phyloP scores from a whole-genome alignment of 257 asterid species.

The Nicotiana tabacum region DNA sequence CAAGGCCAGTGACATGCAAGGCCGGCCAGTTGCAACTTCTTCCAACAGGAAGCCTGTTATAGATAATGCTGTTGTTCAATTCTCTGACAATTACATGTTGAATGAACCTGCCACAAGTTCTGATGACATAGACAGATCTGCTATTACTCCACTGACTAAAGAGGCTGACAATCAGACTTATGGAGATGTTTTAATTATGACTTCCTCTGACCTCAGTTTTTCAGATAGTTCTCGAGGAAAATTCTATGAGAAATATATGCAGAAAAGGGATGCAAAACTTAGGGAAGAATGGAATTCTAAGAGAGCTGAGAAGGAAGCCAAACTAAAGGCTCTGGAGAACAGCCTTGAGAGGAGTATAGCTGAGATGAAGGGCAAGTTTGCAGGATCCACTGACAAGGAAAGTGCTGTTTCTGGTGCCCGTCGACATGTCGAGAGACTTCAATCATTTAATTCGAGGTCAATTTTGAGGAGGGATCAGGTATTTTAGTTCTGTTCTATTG shows the following conservation, averaged over 20 bases:
- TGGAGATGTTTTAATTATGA: conserved; percentile 34
- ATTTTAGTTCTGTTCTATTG: conserved; percentile 25
- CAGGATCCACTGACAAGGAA: conserved; percentile 44
- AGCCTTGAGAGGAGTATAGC: conserved; percentile 71
- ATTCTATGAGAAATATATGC: conserved; percentile 60
- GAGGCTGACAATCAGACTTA: conserved; percentile 32
- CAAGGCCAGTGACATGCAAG: conserved; percentile 36
- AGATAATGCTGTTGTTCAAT: conserved; percentile 30
- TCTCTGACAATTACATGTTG: conserved; percentile 25
- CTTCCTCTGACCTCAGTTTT: conserved; percentile 52
- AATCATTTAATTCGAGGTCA: conserved; percentile 62
- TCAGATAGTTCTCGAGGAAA: conserved; percentile 74
- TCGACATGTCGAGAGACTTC: conserved; percentile 67
- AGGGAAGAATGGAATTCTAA: conserved; percentile 82
- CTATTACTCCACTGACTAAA: conserved; percentile 19
- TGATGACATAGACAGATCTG: conserved; percentile 29
- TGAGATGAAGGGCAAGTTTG: conserved; percentile 68
- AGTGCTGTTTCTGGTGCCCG: conserved; percentile 39
- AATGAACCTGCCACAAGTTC: conserved; percentile 37
- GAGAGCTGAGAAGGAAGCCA: conserved; percentile 80
- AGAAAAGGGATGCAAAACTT: conserved; percentile 84
- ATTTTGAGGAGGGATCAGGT: conserved; percentile 67
- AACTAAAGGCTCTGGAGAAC: conserved; percentile 76
- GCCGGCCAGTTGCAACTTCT: conserved; percentile 30
- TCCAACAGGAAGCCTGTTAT: conserved; percentile 28